These are phyloP conservation scores for Ascobolus immersus DNA, from an alignment of 495 filamentous ascomycete genomes.

Conservation along the genomic window DNA sequence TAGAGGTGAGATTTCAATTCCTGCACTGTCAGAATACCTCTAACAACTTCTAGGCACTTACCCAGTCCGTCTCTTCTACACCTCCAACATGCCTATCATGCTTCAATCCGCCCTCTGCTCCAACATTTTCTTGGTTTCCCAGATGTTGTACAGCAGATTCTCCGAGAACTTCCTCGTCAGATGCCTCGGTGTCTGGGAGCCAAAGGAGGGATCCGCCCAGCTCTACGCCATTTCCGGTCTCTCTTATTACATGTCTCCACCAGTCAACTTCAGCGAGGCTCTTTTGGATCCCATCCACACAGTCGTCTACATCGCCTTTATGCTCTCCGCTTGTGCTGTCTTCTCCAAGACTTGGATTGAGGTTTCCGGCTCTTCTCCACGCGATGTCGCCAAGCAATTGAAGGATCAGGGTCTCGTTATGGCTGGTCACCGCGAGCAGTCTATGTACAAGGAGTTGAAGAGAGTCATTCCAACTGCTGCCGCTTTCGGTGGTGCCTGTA, in stretches of 20 bases:
- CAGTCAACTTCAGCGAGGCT: constrained; percentile 88
- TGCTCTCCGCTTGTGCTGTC: constrained; percentile 87
- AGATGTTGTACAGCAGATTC: constrained; percentile 98
- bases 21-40: constrained; percentile 30
- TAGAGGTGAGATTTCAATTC: constrained; percentile 26
- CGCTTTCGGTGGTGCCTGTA: constrained; percentile 96
- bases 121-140: constrained; percentile 94
- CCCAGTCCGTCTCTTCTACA: constrained; percentile 61
- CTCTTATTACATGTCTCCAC: constrained; percentile 98
- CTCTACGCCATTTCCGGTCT: constrained; percentile 77
- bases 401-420: constrained; percentile 99
- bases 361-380: constrained; percentile 86
- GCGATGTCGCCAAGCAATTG: constrained; percentile 97
- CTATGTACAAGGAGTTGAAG: constrained; percentile 99
- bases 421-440: constrained; percentile 97
- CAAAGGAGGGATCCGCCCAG: constrained; percentile 83
- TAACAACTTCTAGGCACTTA: constrained; percentile 26
- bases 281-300: constrained; percentile 92
- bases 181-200: constrained; percentile 95
- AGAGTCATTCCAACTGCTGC: constrained; percentile 94
- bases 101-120: constrained; percentile 91
- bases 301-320: constrained; percentile 82
- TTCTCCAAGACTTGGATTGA: constrained; percentile 99
- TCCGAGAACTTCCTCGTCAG: constrained; percentile 92
- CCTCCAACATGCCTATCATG: constrained; percentile 98